Conservation (phyloP, 306 rosid genomes). For the Carpinus fangiana region DNA sequence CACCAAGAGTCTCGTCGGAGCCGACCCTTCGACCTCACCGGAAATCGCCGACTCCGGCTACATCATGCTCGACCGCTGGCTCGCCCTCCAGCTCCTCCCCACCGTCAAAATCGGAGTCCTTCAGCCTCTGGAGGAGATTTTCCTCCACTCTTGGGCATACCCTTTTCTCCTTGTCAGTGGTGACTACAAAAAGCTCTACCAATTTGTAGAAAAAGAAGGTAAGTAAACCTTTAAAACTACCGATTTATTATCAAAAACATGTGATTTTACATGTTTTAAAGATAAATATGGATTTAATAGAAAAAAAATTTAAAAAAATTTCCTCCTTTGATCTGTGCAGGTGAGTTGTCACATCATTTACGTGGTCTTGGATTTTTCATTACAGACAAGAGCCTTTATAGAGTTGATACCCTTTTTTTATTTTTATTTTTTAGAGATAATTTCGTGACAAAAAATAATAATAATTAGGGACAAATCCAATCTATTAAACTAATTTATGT, state of each 20-base stretch:
- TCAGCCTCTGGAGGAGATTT: conserved; percentile 86
- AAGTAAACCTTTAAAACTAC: not conserved
- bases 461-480: not conserved
- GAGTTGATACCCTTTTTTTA: too few relatives aligned
- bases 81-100: conserved; percentile 81
- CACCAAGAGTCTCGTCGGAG: conserved; percentile 55
- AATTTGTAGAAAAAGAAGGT: conserved; percentile 66
- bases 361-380: too few relatives aligned
- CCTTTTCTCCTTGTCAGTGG: conserved; percentile 72
- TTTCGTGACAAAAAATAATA: too few relatives aligned
- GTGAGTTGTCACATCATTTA: too few relatives aligned
- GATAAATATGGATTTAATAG: too few relatives aligned
- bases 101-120: conserved; percentile 53
- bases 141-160: conserved; percentile 78
- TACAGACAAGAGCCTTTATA: too few relatives aligned
- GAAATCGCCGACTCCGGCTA: conserved; percentile 59
- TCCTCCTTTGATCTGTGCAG: too few relatives aligned
- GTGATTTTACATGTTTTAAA: too few relatives aligned
- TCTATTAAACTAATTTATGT: not conserved
- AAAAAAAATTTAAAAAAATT: too few relatives aligned
- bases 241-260: too few relatives aligned
- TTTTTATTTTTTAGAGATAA: too few relatives aligned
- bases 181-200: conserved; percentile 55
- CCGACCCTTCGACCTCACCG: conserved; percentile 60
- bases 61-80: conserved; percentile 66